Evolutionary conservation across 371 early-diverging fungal species (phyloP), one percentile per base, ranked within the genome.

Genomic region (Apophysomyces elegans): DNA sequence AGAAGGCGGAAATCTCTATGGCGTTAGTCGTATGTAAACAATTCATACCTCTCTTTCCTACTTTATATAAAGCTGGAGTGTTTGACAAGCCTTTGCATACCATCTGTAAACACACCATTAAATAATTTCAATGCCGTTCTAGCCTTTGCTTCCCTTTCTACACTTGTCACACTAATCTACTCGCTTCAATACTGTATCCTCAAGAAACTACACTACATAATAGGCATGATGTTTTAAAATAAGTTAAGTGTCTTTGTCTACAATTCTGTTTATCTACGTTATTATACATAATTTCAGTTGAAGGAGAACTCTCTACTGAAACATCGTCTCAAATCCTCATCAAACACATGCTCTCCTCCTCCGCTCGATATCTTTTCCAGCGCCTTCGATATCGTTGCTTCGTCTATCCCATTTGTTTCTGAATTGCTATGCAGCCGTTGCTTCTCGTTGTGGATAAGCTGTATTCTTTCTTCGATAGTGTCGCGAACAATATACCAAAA

Each of bases 1-100:
- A 37, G 73, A 87, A 67, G 89, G 90, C 12, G 90, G 89, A 4
- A 88, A 88, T 56, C 64, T 89, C 21, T 86, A 86, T 73, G 90
- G 91, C 46, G 88, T 90, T 21, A 88, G 89, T 62, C 83, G 91
- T 7, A 90, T 91, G 89, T 91, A 87, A 59, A 65, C n/a, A 37
- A 36, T 62, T 21, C 39, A 0, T 26, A 26, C 32, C 1, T 26
- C 32, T 26, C 32, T 26, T 26, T 26, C 32, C 26, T 26, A 26
- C 32, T 26, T 26, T 26, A 26, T 26, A 26, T 26, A 26, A 26
- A 26, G 32, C 32, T 26, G 2, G 2, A 26, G 2, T 1, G 32
- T 26, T 26, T 26, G 32, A 26, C 32, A 26, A 26, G 32, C 32
- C 1, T 26, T 26, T 26, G 32, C 32, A 26, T 26, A 26, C 32